A percentile compares a stretch with the other conserved stretches of the same genome.
These are phyloP conservation scores for Juglanconis oblonga DNA, from an alignment of 2,329 filamentous ascomycete species.

Conservation along the genomic window DNA sequence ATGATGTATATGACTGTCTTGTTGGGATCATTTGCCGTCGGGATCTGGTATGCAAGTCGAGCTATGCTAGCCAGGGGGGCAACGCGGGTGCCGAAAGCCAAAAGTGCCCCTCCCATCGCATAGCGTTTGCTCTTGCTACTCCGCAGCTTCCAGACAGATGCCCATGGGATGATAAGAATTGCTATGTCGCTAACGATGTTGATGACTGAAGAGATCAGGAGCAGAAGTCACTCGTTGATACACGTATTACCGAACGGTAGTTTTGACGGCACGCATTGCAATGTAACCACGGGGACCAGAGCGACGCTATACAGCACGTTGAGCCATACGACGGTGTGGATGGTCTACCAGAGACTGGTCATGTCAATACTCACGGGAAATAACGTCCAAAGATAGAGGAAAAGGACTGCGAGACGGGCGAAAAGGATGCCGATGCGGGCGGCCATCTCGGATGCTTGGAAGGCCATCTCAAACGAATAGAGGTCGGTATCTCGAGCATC, in stretches of 20 bases:
- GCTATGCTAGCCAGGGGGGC: conserved; percentile 25
- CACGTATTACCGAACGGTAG: conserved; percentile 24
- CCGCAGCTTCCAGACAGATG: conserved; percentile 28
- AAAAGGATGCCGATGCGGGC: conserved; percentile 26
- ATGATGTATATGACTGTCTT: conserved; percentile 25
- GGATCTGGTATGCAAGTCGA: conserved; percentile 24
- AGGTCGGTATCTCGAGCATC: conserved; percentile 13
- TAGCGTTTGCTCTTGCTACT: conserved; percentile 26
- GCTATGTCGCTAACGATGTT: conserved; percentile 27
- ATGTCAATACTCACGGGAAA: conserved; percentile 42
- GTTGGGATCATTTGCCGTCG: conserved; percentile 17
- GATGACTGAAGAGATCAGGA: conserved; percentile 24
- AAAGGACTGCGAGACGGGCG: conserved; percentile 24
- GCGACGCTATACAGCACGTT: conserved; percentile 25
- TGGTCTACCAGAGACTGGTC: conserved; percentile 22
- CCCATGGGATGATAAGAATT: conserved; percentile 27
- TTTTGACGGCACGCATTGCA: conserved; percentile 23
- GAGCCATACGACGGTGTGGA: conserved; percentile 22
- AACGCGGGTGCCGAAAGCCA: conserved; percentile 29
- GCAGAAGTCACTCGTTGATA: conserved; percentile 23
- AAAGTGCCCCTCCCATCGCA: conserved; percentile 27
- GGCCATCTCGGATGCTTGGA: conserved; percentile 23
- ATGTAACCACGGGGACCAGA: conserved; percentile 22
- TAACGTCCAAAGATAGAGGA: conserved; percentile 43
- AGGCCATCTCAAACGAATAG: conserved; percentile 19